These are phyloP conservation scores for Saccharomycopsis sp. DNA, from an alignment of 805 yeast genomes.

Conservation along the genomic window DNA sequence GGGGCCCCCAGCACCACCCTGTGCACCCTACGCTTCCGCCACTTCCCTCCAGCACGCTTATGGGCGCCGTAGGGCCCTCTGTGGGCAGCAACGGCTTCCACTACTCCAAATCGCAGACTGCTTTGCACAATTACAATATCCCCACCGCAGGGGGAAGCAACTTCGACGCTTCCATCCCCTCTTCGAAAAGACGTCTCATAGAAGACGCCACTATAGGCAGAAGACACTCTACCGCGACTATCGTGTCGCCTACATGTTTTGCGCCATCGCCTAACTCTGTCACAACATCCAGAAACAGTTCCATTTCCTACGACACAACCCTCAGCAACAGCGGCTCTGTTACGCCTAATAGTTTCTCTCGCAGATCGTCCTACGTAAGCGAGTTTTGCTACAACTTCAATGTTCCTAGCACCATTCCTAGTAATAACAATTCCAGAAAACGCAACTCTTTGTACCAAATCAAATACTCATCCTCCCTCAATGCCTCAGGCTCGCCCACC, in stretches of 20 bases:
- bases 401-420: not conserved
- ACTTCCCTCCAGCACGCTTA: constrained; percentile 1
- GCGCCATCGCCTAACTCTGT: constrained; percentile 13
- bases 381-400: not conserved
- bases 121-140: not conserved
- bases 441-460: constrained; percentile 1
- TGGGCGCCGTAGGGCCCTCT: too few relatives aligned
- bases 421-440: not conserved
- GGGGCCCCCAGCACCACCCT: not conserved
- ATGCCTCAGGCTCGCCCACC: not conserved
- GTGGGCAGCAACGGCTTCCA: not conserved
- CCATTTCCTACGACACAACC: constrained; percentile 16
- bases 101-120: not conserved
- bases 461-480: not conserved
- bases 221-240: constrained; percentile 20
- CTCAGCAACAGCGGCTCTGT: constrained; percentile 9
- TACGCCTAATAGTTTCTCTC: constrained; percentile 8
- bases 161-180: not conserved
- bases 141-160: not conserved
- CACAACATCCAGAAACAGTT: constrained; percentile 9
- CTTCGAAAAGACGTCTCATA: constrained; percentile 13
- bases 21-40: constrained; percentile 15
- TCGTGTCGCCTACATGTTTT: not conserved
- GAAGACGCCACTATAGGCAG: constrained; percentile 10
- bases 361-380: constrained; percentile 12